Percentiles rank a stretch among this genome's conserved stretches.
phyloP scores from a whole-genome alignment of 2,329 filamentous ascomycete genomes.

The Scedosporium minutisporum region DNA sequence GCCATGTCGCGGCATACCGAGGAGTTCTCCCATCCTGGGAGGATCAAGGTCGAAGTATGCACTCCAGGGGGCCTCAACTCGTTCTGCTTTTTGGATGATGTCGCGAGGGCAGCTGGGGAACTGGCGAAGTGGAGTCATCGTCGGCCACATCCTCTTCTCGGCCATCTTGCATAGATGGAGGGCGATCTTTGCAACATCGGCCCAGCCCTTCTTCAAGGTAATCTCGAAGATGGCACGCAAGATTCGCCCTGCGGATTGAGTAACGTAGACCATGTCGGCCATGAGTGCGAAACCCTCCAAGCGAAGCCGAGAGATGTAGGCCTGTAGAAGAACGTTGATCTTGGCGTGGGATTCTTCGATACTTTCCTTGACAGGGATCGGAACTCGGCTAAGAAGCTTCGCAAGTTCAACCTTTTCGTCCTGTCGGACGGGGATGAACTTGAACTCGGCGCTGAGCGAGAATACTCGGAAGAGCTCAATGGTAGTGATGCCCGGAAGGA shows the following conservation, averaged over 20 bases:
- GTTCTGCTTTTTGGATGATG: conserved; percentile 83
- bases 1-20: conserved; percentile 83
- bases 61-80: conserved; percentile 86
- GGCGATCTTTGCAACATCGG: conserved; percentile 82
- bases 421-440: conserved; percentile 94
- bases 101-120: conserved; percentile 76
- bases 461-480: conserved; percentile 97
- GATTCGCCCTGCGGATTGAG: conserved; percentile 93
- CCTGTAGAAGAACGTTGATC: conserved; percentile 94
- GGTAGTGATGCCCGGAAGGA: conserved; percentile 83
- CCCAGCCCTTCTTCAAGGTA: conserved; percentile 92
- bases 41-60: conserved; percentile 96
- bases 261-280: conserved; percentile 98
- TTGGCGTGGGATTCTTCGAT: conserved; percentile 96
- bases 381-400: conserved; percentile 80
- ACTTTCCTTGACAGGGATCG: conserved; percentile 93
- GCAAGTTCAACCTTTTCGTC: conserved; percentile 96
- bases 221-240: conserved; percentile 95
- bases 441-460: conserved; percentile 93
- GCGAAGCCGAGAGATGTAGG: conserved; percentile 90
- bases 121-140: conserved; percentile 90
- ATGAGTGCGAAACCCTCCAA: conserved; percentile 90
- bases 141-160: conserved; percentile 99
- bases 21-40: conserved; percentile 87
- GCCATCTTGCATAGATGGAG: conserved; percentile 98